Evolutionary conservation across 495 filamentous ascomycete species (phyloP), one percentile per base, ranked within the genome.

Genomic region (Penicillium pancosmium): DNA sequence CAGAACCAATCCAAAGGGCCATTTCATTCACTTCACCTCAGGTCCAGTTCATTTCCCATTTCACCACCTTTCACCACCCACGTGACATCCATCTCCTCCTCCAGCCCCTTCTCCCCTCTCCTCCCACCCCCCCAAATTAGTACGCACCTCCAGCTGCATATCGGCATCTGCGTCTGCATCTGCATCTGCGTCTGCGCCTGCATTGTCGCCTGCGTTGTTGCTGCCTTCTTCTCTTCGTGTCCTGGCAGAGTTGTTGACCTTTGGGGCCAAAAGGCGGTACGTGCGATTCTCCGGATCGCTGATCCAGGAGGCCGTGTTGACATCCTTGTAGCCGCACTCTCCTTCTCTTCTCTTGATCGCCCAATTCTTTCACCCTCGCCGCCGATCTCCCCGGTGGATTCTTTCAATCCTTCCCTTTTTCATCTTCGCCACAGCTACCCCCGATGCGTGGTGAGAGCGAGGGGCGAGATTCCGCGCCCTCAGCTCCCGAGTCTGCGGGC

Each of bases 271-370:
- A 65, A 68, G 63, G 63, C 57, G 66, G 68, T 68, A 68, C 58
- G 63, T 68, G 58, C 57, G 47, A 61, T 46, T 50, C 60, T 56
- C 41, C 41, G 53, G 65, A 57, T 62, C 66, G 63, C 65, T 66
- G 63, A 73, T 72, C 73, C 71, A 78, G 73, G 73, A 76, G 73
- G 70, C 63, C 48, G 65, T 71, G 67, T 68, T 70, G 60, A 62
- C 62, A 47, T 61, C 59, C 34, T 63, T 58, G 54, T 60, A 68
- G 59, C 68, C 61, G 62, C 65, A 65, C 61, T 63, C 52, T 51
- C 50, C 34, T 50, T 52, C 27, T 55, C 40, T 55, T 65, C 52
- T 57, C 34, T 44, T 25, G 46, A 27, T 46, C 43, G 43, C 43
- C 16, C 15, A 15, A 21, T 54, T 54, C 31, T 9, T 44, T 50